Evolutionary conservation across 495 filamentous ascomycete species (phyloP), one percentile per base, ranked within the genome.

Genomic region (Trichocladium uniseriatum): DNA sequence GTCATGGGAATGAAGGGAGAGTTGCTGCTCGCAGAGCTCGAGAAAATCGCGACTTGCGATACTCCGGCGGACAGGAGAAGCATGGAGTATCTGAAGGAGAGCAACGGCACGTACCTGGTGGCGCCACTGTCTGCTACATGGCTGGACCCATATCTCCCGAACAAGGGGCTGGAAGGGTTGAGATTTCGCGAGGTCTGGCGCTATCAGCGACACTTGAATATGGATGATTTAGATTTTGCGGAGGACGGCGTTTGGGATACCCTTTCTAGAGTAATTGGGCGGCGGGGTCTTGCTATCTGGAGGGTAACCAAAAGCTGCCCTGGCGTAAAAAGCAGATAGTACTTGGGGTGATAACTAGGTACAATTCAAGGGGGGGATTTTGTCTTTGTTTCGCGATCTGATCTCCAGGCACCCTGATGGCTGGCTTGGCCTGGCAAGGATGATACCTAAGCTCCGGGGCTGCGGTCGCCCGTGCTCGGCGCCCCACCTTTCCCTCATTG

Each of bases 201-300:
- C 18, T 79, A 87, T 49, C 70, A 61, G 29, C 73, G 75, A 39
- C 92, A 98, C 66, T 59, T 97, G 20, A 95, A 89, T 55, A 71
- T 97, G 39, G 92, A 98, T 69, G 92, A 97, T 71, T 60, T 98
- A 53, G 90, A 97, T 67, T 86, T 94, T 61, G 87, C 65, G 0
- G 78, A 83, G 32, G 94, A 97, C 47, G 94, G 92, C 7, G 63
- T 98, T 36, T 71, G 80, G 68, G 60, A 72, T 43, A 95, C 94
- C 6, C 55, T 97, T 43, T 64, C 64, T 38, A 69, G 89, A 49
- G 86, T 95, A 9, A 62, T 95, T 38, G 88, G 87, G 21, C 77
- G 86, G 56, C 74, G 91, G 32, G 92, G 92, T 2, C 57, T 98
- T 45, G 81, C 72, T 5, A 79, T 87, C 48, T 95, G 89, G 87